Evolutionary conservation across 2,329 filamentous ascomycete species (phyloP).

Genomic region (Chlorencoelia australis): DNA sequence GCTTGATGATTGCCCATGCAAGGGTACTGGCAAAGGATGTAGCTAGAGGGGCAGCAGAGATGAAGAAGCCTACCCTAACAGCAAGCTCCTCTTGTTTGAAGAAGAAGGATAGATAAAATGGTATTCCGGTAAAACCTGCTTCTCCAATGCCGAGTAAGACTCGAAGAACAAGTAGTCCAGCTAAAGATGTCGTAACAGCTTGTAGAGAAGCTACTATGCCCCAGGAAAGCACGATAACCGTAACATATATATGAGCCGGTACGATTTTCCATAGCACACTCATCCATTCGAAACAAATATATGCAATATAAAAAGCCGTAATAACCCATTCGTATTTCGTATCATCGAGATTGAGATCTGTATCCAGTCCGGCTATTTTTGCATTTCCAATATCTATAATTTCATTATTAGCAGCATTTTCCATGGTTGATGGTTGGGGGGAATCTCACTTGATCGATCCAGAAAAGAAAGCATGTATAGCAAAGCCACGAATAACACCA

Average conservation of each 20-base stretch:
- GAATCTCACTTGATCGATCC: conserved; percentile 64
- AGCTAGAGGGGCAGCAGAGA: conserved; percentile 74
- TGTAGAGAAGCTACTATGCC: conserved; percentile 71
- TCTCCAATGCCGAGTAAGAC: conserved; percentile 51
- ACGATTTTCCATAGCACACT: conserved; percentile 49
- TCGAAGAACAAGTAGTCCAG: conserved; percentile 43
- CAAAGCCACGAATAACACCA: conserved; percentile 73
- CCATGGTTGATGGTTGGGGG: neutral
- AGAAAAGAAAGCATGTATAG: conserved; percentile 80
- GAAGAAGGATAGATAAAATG: conserved; percentile 56
- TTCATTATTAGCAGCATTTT: neutral
- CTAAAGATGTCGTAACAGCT: conserved; percentile 53
- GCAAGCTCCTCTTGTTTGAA: conserved; percentile 64
- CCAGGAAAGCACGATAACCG: conserved; percentile 63
- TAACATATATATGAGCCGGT: conserved; percentile 50
- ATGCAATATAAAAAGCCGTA: conserved; percentile 51
- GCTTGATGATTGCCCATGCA: conserved; percentile 66
- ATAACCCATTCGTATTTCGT: conserved; percentile 50
- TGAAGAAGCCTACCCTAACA: conserved; percentile 75
- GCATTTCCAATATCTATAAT: conserved; percentile 50
- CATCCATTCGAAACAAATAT: conserved; percentile 58
- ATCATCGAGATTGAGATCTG: conserved; percentile 43
- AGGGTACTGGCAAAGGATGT: conserved; percentile 73
- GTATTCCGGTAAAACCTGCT: conserved; percentile 55
- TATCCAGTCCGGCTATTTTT: conserved; percentile 52